phyloP scores from a whole-genome alignment of 1,284 basidiomycete genomes.

The Amylostereum chailletii region DNA sequence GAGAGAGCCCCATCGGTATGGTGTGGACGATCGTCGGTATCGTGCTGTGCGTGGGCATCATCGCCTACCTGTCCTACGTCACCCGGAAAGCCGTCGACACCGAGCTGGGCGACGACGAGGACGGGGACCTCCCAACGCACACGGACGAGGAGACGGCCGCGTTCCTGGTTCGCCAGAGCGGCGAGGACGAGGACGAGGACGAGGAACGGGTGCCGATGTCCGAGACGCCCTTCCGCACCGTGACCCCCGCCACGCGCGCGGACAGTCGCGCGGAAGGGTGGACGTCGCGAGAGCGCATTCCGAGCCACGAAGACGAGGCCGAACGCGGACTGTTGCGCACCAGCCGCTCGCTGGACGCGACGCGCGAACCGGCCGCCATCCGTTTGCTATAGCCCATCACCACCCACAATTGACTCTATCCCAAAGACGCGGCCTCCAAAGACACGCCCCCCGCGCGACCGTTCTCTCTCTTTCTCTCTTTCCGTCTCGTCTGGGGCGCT shows the following conservation, averaged over 20 bases:
- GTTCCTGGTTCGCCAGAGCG: slow-evolving; percentile 27
- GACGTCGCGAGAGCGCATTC: too few species aligned
- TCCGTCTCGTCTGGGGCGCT: too few species aligned
- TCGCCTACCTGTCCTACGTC: slow-evolving; percentile 72
- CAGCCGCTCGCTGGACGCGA: too few species aligned
- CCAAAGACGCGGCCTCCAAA: too few species aligned
- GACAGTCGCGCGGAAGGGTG: slow-evolving; percentile 4
- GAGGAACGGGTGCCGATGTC: slow-evolving; percentile 20
- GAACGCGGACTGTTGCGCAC: too few species aligned
- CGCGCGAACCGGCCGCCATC: too few species aligned
- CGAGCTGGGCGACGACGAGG: slow-evolving; percentile 51
- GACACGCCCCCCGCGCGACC: too few species aligned
- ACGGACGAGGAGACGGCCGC: slow-evolving; percentile 26
- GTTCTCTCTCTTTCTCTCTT: too few species aligned
- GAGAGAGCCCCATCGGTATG: slow-evolving; percentile 42
- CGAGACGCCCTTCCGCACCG: slow-evolving; percentile 28
- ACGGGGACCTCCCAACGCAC: slow-evolving; percentile 20
- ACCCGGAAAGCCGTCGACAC: slow-evolving; percentile 77
- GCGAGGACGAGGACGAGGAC: slow-evolving; percentile 24
- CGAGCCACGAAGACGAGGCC: too few species aligned
- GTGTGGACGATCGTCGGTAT: slow-evolving; percentile 67
- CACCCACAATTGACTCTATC: too few species aligned
- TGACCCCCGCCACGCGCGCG: slow-evolving; percentile 11
- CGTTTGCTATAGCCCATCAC: too few species aligned
- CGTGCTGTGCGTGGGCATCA: slow-evolving; percentile 63